These are phyloP conservation scores for Coemansia sp. DNA, from an alignment of 192 early-diverging fungal species.

Conservation along the genomic window DNA sequence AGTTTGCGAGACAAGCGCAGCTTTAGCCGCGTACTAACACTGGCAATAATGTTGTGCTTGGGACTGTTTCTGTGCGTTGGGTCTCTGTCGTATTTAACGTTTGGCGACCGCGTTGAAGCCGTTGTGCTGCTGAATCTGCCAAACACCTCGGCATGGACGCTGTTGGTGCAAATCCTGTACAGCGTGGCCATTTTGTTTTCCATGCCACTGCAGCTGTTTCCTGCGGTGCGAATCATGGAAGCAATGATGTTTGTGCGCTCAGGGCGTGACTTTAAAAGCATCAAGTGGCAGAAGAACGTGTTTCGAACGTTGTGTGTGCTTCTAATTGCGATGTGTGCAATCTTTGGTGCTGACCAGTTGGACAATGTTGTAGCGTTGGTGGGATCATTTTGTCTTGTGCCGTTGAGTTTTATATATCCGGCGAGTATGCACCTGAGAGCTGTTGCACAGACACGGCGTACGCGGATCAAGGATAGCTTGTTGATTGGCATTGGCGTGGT, in stretches of 20 bases:
- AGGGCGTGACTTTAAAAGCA: constrained; percentile 70
- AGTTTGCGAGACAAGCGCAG: constrained; percentile 83
- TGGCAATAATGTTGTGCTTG: constrained; percentile 75
- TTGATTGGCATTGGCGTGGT: constrained; percentile 70
- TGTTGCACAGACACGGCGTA: constrained; percentile 54
- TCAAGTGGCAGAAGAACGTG: constrained; percentile 89
- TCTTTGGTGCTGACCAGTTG: constrained; percentile 75
- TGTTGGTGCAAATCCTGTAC: constrained; percentile 79
- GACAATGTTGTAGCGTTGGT: constrained; percentile 85
- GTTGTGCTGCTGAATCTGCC: constrained; percentile 91
- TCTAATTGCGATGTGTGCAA: constrained; percentile 73
- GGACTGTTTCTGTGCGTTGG: constrained; percentile 84
- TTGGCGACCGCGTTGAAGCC: constrained; percentile 84
- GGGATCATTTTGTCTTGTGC: constrained; percentile 78
- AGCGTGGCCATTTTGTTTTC: constrained; percentile 93
- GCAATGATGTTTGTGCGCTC: constrained; percentile 78
- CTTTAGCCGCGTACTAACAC: constrained; percentile 78
- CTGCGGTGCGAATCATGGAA: constrained; percentile 91
- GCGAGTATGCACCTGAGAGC: constrained; percentile 80
- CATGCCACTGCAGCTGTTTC: constrained; percentile 91
- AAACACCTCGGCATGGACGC: constrained; percentile 63
- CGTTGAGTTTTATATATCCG: constrained; percentile 85
- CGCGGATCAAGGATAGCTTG: constrained; percentile 58
- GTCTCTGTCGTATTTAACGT: constrained; percentile 81
- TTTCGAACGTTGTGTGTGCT: constrained; percentile 68